A percentile compares a stretch with the other conserved stretches of the same genome.
Evolutionary conservation across 148 eudicot genomes (phyloP).

Genomic region (Chenopodium berlandieri): DNA sequence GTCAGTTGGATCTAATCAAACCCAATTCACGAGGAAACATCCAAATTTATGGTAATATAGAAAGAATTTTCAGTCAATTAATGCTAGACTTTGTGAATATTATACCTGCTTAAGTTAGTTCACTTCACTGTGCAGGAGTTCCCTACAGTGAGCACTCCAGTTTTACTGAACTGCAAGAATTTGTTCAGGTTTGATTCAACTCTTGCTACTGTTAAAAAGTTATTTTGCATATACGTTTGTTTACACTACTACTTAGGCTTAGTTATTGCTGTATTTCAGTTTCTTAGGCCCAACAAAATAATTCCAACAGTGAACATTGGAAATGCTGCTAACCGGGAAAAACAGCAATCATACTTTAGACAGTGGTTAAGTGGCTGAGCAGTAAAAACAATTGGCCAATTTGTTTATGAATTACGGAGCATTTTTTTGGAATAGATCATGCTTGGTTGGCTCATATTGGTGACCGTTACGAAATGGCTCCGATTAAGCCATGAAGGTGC

Average conservation of each 20-base stretch:
- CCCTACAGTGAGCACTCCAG: slow-evolving; percentile 79
- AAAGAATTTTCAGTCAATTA: slow-evolving; percentile 8
- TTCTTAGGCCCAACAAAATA: slow-evolving; percentile 55
- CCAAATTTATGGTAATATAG: slow-evolving; percentile 46
- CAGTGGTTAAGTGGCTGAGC: slow-evolving; percentile 47
- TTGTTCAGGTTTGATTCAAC: slow-evolving; percentile 48
- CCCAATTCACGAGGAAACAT: slow-evolving; percentile 50
- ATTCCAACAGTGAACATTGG: slow-evolving; percentile 71
- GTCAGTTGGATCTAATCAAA: slow-evolving; percentile 49
- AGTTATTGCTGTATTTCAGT: slow-evolving; percentile 34
- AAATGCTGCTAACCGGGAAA: slow-evolving; percentile 50
- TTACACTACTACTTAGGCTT: background rate
- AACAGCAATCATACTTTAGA: slow-evolving; percentile 54
- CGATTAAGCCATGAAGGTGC: background rate
- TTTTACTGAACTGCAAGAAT: slow-evolving; percentile 59
- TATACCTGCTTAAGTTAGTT: background rate
- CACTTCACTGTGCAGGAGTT: slow-evolving; percentile 45
- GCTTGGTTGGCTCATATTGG: background rate
- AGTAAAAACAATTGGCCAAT: background rate
- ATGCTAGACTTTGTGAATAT: background rate
- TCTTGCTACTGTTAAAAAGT: background rate
- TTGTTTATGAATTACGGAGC: background rate
- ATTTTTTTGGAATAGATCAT: background rate
- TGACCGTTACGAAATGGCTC: background rate
- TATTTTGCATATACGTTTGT: background rate